Conservation (phyloP, 2,329 filamentous ascomycete species). For the Arachnopeziza araneosa region DNA sequence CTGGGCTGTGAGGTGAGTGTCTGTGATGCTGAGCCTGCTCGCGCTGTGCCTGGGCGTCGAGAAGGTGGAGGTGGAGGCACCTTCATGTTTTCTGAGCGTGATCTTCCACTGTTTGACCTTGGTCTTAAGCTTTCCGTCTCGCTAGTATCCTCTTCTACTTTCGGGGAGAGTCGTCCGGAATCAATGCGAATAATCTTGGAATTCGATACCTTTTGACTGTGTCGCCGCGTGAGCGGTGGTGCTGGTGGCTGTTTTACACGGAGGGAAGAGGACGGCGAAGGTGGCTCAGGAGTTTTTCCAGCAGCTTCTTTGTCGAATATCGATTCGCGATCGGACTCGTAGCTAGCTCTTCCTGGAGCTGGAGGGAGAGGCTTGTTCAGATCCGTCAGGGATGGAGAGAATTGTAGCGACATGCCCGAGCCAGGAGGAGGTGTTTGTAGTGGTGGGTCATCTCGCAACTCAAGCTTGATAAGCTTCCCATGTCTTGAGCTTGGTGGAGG, state of each 20-base stretch:
- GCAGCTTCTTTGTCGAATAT: conserved; percentile 50
- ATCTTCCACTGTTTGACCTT: conserved; percentile 12
- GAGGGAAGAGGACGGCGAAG: conserved; percentile 27
- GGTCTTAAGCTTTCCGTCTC: conserved; percentile 11
- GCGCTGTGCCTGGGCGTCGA: conserved; percentile 21
- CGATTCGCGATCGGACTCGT: conserved; percentile 40
- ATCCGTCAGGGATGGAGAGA: conserved; percentile 36
- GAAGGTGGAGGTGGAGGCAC: conserved; percentile 31
- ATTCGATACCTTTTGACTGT: conserved; percentile 28
- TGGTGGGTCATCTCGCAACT: conserved; percentile 37
- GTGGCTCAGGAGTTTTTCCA: conserved; percentile 44
- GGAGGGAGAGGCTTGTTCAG: conserved; percentile 59
- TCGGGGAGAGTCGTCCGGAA: conserved; percentile 22
- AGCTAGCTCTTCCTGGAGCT: conserved; percentile 41
- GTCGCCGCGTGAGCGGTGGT: conserved; percentile 33
- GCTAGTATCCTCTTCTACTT: conserved; percentile 25
- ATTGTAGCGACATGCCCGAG: conserved; percentile 19
- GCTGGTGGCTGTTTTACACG: conserved; percentile 35
- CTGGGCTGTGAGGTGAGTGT: background rate
- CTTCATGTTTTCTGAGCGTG: conserved; percentile 17
- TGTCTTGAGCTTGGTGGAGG: conserved; percentile 74
- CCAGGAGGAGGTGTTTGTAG: conserved; percentile 24
- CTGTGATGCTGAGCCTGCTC: background rate
- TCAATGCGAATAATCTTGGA: conserved; percentile 22
- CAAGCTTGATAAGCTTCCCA: conserved; percentile 63